Percentiles rank a stretch among this genome's conserved stretches.
Conservation (phyloP, 495 filamentous ascomycete species). For the Rostrohypoxylon terebratum region DNA sequence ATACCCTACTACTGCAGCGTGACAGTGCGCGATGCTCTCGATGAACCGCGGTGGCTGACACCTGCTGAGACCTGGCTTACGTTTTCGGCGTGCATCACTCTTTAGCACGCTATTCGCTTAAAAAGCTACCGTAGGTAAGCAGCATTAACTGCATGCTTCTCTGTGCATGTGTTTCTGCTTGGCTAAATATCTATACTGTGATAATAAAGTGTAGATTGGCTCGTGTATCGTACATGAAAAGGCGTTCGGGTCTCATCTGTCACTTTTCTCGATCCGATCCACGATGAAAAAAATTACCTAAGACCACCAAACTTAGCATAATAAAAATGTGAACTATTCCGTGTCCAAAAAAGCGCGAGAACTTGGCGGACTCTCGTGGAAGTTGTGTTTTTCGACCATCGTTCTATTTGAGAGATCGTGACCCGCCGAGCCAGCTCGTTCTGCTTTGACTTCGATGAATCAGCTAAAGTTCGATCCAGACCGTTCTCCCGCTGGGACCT, state of each 20-base stretch:
- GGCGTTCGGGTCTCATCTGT: neutral
- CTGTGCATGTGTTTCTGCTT: slow-evolving; percentile 22
- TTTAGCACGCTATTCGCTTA: slow-evolving; percentile 20
- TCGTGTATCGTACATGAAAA: slow-evolving; percentile 3
- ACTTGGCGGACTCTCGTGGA: slow-evolving; percentile 14
- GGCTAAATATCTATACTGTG: slow-evolving; percentile 20
- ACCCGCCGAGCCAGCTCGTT: slow-evolving; percentile 9
- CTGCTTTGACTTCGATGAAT: slow-evolving; percentile 32
- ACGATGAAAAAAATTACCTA: slow-evolving; percentile 17
- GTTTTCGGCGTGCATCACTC: slow-evolving; percentile 29
- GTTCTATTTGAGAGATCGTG: slow-evolving; percentile 13
- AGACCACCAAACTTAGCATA: neutral
- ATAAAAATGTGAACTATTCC: slow-evolving; percentile 7
- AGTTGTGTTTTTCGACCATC: neutral
- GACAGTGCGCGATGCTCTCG: slow-evolving; percentile 27
- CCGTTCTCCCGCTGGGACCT: slow-evolving; percentile 41
- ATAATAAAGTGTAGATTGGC: slow-evolving; percentile 29
- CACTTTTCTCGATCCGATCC: slow-evolving; percentile 17
- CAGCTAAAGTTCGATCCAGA: slow-evolving; percentile 45
- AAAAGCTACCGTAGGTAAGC: neutral
- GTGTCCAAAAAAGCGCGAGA: slow-evolving; percentile 1
- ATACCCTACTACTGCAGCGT: slow-evolving; percentile 1
- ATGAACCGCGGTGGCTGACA: slow-evolving; percentile 37
- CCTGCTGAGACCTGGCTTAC: slow-evolving; percentile 21
- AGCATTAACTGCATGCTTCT: slow-evolving; percentile 5